Evolutionary conservation across 169 alveolate genomes (phyloP), one percentile per base, ranked within the genome.

Genomic region (Toxoplasma gondii): DNA sequence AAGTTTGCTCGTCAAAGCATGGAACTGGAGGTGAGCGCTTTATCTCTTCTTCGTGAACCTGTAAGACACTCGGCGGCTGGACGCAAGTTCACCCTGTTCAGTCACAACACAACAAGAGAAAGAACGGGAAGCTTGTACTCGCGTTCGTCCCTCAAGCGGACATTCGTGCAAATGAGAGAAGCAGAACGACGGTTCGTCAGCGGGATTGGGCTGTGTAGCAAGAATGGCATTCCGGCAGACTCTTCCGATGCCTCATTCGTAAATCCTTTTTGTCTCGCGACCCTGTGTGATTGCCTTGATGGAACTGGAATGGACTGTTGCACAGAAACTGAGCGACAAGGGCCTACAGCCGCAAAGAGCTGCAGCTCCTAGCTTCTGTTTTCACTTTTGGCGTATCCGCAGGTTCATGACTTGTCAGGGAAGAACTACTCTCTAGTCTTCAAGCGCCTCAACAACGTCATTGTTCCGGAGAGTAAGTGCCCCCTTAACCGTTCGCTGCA

Each of bases 391-490:
- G 41, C 41, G 16, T 70, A 10, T 17, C 16, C 22, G 64, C 70
- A 84, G 91, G 74, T 84, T 12, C 34, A 7, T 10, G 91, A 36
- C 41, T 24, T 84, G 64, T 9, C 41, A 16, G n/a, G 39, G 31
- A 84, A 84, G 70, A 84, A 84, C 70, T 44, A 84, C 91, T 31
- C 39, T 31, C 70, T 84, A 10, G 31, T 31, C 91, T 24, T 44
- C 74, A 19, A 34, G 38, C 64, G 74, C 36, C 91, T 84, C 43
- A 84, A 41, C 91, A 16, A 84, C 31, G 70, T 69, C 36, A 84
- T 84, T 34, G 43, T 10, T 31, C 74, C 70, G 31, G 36, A 36
- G 17, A n/a, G 88, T 81, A 24, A 34, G 88, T 17, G 19, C 0
- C 34, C 31, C 43, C 0, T 10, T 70, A 31, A 9, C 19, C 82